These are phyloP conservation scores for Brasenia schreberi DNA, from an alignment of 164 flowering plant species.

Conservation along the genomic window DNA sequence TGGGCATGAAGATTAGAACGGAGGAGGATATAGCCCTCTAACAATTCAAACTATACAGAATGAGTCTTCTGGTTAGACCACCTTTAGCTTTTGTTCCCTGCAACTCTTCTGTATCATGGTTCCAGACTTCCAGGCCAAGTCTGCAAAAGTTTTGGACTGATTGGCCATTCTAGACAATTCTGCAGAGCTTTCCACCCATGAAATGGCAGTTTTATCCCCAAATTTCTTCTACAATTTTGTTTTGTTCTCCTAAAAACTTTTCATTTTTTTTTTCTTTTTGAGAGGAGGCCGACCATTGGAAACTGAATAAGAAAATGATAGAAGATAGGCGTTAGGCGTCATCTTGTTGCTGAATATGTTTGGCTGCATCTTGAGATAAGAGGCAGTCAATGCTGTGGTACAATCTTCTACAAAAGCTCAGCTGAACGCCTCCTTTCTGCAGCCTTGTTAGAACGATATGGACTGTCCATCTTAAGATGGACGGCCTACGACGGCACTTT, in stretches of 20 bases:
- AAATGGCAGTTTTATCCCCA: background rate
- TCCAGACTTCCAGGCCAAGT: background rate
- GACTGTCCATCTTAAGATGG: background rate
- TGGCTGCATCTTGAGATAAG: background rate
- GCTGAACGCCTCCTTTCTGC: background rate
- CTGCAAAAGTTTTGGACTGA: background rate
- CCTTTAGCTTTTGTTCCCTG: background rate
- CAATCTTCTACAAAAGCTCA: background rate
- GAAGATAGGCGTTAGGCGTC: too few relatives aligned
- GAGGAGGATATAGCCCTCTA: too few relatives aligned
- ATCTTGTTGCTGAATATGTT: too few relatives aligned
- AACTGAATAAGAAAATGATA: too few relatives aligned
- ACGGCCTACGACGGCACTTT: background rate
- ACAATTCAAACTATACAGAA: background rate
- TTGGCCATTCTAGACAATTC: background rate
- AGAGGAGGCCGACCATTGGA: too few relatives aligned
- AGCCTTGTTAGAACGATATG: background rate
- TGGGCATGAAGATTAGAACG: too few relatives aligned
- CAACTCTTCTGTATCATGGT: background rate
- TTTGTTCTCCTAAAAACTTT: too few relatives aligned
- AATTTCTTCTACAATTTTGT: too few relatives aligned
- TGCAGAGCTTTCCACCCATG: background rate
- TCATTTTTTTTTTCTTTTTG: too few relatives aligned
- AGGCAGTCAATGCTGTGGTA: background rate
- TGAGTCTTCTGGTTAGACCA: background rate